phyloP scores from a whole-genome alignment of 73 alveolate species.

The Paramecium pentaurelia region DNA sequence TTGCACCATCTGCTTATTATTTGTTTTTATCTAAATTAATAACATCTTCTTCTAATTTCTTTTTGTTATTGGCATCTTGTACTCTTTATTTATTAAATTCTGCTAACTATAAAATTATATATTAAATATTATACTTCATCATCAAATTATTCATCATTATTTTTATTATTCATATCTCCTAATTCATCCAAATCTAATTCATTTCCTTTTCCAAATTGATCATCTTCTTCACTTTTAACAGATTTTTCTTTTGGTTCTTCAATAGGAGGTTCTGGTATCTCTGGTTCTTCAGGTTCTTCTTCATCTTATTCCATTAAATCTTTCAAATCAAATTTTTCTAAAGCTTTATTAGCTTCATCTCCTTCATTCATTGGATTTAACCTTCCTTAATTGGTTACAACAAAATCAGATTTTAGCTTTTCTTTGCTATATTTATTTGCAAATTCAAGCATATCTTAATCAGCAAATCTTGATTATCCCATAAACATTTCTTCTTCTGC shows the following conservation, averaged over 20 bases:
- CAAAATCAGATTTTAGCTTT: conserved; percentile 39
- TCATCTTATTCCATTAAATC: conserved; percentile 1
- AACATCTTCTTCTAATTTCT: background rate
- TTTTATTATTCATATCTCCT: background rate
- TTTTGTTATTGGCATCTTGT: background rate
- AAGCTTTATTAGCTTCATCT: background rate
- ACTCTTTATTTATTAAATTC: background rate
- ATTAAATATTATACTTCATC: background rate
- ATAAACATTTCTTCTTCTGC: conserved; percentile 61
- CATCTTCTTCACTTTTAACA: background rate
- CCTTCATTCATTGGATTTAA: conserved; percentile 10
- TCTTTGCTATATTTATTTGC: conserved; percentile 26
- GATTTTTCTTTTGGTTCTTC: conserved; percentile 34
- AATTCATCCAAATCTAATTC: background rate
- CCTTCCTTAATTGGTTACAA: conserved; percentile 7
- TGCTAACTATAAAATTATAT: background rate
- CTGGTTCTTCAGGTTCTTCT: background rate
- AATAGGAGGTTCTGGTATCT: background rate
- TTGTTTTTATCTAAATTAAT: background rate
- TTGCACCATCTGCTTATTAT: background rate
- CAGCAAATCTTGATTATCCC: conserved; percentile 47
- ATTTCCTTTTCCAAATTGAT: background rate
- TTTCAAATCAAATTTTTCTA: background rate
- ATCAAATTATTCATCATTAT: background rate
- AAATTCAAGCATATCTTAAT: conserved; percentile 32